Evolutionary conservation across 768 basidiomycete species (phyloP), one percentile per base, ranked within the genome.

Genomic region (Russula foetens): DNA sequence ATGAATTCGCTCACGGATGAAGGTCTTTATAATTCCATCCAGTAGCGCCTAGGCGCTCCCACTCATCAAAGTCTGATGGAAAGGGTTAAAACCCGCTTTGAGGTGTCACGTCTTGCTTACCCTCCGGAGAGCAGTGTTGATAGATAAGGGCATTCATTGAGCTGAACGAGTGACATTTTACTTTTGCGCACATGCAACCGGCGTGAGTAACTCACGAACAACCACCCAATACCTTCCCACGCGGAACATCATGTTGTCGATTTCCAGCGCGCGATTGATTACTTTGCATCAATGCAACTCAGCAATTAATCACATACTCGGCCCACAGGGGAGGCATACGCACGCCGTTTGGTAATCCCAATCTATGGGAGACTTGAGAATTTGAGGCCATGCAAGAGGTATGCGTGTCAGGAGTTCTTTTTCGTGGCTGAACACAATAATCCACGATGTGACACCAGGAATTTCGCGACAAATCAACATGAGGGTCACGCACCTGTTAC

Each of bases 401-500:
- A 65, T 59, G 14, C 35, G 46, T 4, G 62, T 63, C 1, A 64
- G 31, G 12, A 55, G 17, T 23, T 44, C 49, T n/a, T 56, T 58
- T 23, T 63, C 60, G 19, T 64, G 41, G 21, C 64, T 65, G 28
- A 33, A 38, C 21, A 12, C 28, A 17, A 43, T 41, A 38, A 17
- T 15, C 47, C 5, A 8, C 17, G 24, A 3, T 45, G 41, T n/a
- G 35, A 38, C 31, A 39, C 19, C 41, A 3, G 19, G 19, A 8
- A 43, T n/a, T 21, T 38, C 4, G 41, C 29, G 12, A 9, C 19
- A n/a, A 35, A 47, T 29, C 2, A 14, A 24, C 38, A n/a, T 28
- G 21, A 35, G 8, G 35, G 46, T 15, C 2, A 31, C 71, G 26
- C 48, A 84, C 86, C 86, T 88, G 57, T 73, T 72, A 7, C 85